Percentiles rank a stretch among this genome's conserved stretches.
These are phyloP conservation scores for Verticillium nonalfalfae DNA, from an alignment of 2,329 filamentous ascomycete species.

Conservation along the genomic window DNA sequence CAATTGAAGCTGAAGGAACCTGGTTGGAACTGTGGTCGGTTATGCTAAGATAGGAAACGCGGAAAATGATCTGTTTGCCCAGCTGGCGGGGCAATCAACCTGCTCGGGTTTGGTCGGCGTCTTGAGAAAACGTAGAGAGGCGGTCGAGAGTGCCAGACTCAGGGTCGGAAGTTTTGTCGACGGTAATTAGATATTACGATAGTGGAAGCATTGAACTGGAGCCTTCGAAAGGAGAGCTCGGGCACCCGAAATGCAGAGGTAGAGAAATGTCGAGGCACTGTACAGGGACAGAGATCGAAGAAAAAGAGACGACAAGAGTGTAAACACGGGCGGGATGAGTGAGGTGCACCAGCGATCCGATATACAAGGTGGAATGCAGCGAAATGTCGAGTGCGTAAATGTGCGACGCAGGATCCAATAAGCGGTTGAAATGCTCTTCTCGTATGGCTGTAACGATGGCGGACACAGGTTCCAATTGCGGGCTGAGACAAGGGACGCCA, in stretches of 20 bases:
- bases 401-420: background rate
- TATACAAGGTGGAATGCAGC: background rate
- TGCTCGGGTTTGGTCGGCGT: background rate
- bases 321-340: background rate
- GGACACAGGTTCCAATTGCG: background rate
- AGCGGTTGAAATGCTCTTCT: background rate
- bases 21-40: background rate
- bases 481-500: background rate
- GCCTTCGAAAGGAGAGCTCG: background rate
- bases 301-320: background rate
- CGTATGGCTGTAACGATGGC: background rate
- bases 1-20: background rate
- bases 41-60: background rate
- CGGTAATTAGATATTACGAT: background rate
- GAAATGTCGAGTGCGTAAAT: background rate
- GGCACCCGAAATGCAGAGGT: background rate
- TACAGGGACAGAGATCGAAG: background rate
- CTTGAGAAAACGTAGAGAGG: background rate
- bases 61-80: background rate
- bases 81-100: background rate
- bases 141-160: background rate
- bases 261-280: background rate
- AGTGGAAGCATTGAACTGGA: background rate
- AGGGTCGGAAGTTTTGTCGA: background rate
- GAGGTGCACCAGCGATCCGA: background rate